A percentile compares a stretch with the other conserved stretches of the same genome.
These are phyloP conservation scores for Mycena metata DNA, from an alignment of 768 basidiomycete genomes.

Conservation along the genomic window DNA sequence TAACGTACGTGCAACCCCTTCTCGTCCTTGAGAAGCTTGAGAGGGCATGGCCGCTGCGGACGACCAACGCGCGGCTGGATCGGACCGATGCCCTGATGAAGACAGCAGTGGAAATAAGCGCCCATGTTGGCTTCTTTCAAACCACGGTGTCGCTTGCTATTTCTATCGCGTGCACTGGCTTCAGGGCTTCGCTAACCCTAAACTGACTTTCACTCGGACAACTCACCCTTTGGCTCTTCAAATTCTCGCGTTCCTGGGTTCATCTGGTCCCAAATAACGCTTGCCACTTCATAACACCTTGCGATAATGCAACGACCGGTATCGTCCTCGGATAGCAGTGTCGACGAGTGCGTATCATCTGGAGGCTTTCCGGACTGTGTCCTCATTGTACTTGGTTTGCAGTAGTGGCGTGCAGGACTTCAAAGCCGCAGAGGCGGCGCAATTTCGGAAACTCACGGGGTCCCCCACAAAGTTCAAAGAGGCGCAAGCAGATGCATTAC, in stretches of 20 bases:
- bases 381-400: neutral
- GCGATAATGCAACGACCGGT: slow-evolving; percentile 5
- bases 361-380: too few species aligned
- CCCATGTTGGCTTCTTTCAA: slow-evolving; percentile 25
- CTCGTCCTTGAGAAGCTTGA: too few species aligned
- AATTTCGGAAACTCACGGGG: slow-evolving; percentile 15
- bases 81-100: slow-evolving; percentile 8
- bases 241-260: neutral
- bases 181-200: neutral
- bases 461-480: slow-evolving; percentile 18
- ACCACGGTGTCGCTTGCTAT: slow-evolving; percentile 1
- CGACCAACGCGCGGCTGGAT: neutral
- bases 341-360: slow-evolving; percentile 32
- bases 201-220: neutral
- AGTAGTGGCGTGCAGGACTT: slow-evolving; percentile 15
- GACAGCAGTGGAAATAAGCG: slow-evolving; percentile 4
- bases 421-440: slow-evolving; percentile 27
- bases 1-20: too few species aligned
- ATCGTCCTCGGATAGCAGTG: slow-evolving; percentile 32
- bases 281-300: neutral
- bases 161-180: neutral
- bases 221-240: neutral
- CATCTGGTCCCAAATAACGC: neutral
- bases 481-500: slow-evolving; percentile 25
- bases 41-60: too few species aligned